Base-by-base conservation (phyloP, 129 eudicot species). In the Mikania micrantha region DNA sequence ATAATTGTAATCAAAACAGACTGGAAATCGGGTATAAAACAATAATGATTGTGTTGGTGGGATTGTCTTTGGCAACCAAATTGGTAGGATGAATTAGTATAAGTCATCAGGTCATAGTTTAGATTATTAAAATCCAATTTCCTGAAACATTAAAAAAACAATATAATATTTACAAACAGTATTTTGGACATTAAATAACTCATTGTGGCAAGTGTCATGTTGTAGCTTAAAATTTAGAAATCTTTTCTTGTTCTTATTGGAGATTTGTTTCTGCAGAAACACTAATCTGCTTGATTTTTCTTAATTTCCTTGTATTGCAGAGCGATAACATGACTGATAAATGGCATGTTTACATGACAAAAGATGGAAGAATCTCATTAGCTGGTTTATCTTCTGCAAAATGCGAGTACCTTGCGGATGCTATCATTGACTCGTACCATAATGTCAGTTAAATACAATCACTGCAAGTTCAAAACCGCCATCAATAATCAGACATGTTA, bases 331-430 rank as follows among this genome's bases (percentile, higher is more conserved):
- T 93, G 99, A 86, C 95, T 10, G 76, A 83, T 76, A 93, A 93
- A 75, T 93, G 99, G 99, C 99, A 93, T 40, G 75, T 93, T 41
- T 93, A 93, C 88, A 86, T 93, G 99, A 93, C 99, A 31, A 93
- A 93, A 80, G 99, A 93, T 3, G 99, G 99, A 64, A 89, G 99
- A 70, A 93, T 93, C 79, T 93, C 99, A 12, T 76, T 93, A 60
- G 99, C 99, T 13, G 99, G 99, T 69, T 68, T 93, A 59, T 89
- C 99, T 34, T 76, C 90, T 11, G 99, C 96, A 34, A 93, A 93
- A 75, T 93, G 99, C 13, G 99, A 93, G 72, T 93, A 93, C 81
- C 95, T 93, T 67, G 99, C 99, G 1, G 99, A 93, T 85, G 99
- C 99, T 47, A 93, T 93, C 71, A 77, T 93, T 4, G 99, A 93